A percentile compares a stretch with the other conserved stretches of the same genome.
Evolutionary conservation across 1,284 basidiomycete species (phyloP).

Genomic region (Trichosporon coremiiforme): DNA sequence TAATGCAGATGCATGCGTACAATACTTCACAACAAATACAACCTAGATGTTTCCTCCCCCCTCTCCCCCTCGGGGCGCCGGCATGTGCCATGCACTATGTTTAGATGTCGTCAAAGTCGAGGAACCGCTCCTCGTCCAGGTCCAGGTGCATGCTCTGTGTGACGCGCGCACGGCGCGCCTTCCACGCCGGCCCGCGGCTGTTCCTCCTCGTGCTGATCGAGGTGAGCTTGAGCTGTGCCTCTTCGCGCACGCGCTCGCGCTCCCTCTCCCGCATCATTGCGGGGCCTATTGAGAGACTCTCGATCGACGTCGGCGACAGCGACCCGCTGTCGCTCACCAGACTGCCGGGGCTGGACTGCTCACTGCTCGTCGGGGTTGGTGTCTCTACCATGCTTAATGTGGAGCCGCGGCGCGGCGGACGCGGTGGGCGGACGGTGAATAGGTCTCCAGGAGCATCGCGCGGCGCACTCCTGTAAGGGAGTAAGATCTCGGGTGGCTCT

Average conservation of each 20-base stretch:
- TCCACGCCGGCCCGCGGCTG: conserved; percentile 15
- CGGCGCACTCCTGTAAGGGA: background rate
- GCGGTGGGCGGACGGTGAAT: conserved; percentile 6
- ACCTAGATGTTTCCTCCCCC: background rate
- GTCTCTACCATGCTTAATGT: conserved; percentile 24
- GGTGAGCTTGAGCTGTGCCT: conserved; percentile 3
- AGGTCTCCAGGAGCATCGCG: background rate
- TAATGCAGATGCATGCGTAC: conserved; percentile 15
- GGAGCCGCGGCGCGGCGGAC: conserved; percentile 13
- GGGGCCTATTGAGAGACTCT: conserved; percentile 25
- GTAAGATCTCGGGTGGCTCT: background rate
- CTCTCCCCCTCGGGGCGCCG: no score
- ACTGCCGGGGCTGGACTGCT: conserved; percentile 23
- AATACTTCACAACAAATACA: conserved; percentile 9
- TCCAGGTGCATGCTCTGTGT: conserved; percentile 23
- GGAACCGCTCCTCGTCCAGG: conserved; percentile 29
- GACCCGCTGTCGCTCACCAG: conserved; percentile 28
- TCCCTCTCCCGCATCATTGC: conserved; percentile 14
- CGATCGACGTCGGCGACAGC: conserved; percentile 25
- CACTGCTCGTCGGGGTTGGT: background rate
- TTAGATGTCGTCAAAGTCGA: conserved; percentile 36
- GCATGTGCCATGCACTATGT: background rate
- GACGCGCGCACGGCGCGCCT: conserved; percentile 3
- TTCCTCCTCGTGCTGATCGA: background rate
- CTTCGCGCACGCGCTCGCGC: conserved; percentile 3